Conservation (phyloP, 371 early-diverging fungal species). For the Nematocida major region DNA sequence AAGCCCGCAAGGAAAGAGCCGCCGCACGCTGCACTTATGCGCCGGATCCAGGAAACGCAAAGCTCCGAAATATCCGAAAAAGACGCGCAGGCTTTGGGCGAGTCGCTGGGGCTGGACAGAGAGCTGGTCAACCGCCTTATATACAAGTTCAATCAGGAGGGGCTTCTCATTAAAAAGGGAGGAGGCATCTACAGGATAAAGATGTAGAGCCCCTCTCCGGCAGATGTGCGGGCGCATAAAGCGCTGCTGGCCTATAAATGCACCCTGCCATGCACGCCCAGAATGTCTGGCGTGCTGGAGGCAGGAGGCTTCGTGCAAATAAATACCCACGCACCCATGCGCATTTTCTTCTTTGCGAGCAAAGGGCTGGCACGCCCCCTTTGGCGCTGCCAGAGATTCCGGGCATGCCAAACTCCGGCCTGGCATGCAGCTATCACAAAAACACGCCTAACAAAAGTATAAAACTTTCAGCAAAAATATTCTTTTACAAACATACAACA, state of each 20-base stretch:
- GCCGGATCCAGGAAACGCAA: background rate
- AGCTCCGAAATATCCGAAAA: conserved; percentile 1
- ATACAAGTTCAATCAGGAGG: conserved; percentile 54
- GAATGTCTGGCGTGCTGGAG: no score
- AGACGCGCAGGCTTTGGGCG: conserved; percentile 24
- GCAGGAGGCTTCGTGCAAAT: no score
- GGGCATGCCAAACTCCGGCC: conserved; percentile 1
- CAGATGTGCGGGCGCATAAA: background rate
- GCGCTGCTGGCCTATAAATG: no score
- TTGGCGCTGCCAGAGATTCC: no score
- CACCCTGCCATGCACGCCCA: no score
- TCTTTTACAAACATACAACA: conserved; percentile 27
- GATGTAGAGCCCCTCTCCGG: background rate
- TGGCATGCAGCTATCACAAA: background rate
- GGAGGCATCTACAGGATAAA: conserved; percentile 44
- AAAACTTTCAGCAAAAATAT: conserved; percentile 6
- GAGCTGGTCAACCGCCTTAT: conserved; percentile 32
- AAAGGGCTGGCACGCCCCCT: no score
- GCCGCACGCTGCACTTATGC: conserved; percentile 6
- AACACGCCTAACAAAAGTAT: no score
- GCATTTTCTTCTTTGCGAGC: background rate
- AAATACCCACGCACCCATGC: background rate
- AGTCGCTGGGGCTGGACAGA: background rate
- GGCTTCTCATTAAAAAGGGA: conserved; percentile 54
- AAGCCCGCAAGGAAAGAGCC: conserved; percentile 25